Percentiles rank a stretch among this genome's conserved stretches.
phyloP scores from a whole-genome alignment of 345 rosid species.

The Luvunga scandens region DNA sequence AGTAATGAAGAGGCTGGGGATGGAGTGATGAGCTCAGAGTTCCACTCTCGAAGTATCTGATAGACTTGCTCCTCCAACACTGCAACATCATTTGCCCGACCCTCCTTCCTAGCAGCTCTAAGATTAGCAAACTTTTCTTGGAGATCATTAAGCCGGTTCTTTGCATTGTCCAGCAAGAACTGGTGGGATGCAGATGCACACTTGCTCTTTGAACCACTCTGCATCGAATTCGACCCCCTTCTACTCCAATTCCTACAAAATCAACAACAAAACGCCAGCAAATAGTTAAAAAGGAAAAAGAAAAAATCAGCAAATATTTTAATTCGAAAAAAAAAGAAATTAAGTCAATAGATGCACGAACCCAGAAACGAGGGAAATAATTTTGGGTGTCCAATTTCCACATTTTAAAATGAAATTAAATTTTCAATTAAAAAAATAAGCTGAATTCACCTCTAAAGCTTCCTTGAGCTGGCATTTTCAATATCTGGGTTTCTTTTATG shows the following conservation, averaged over 20 bases:
- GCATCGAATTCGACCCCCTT: conserved; percentile 26
- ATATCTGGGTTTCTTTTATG: background rate
- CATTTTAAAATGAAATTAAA: background rate
- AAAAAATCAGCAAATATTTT: background rate
- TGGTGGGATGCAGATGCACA: conserved; percentile 49
- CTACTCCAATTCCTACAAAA: conserved; percentile 7
- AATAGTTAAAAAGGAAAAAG: background rate
- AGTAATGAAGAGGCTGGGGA: conserved; percentile 64
- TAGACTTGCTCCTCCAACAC: conserved; percentile 67
- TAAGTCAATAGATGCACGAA: background rate
- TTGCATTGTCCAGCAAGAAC: conserved; percentile 54
- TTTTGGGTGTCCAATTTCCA: background rate
- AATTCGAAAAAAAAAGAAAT: background rate
- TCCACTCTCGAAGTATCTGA: conserved; percentile 66
- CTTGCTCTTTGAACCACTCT: conserved; percentile 41
- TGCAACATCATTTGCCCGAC: conserved; percentile 43
- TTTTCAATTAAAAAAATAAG: background rate
- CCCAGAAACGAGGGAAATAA: background rate
- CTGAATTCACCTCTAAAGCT: background rate
- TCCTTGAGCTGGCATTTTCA: background rate
- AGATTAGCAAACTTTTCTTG: conserved; percentile 54
- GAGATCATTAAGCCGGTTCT: conserved; percentile 53
- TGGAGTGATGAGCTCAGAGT: conserved; percentile 61
- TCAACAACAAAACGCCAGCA: background rate
- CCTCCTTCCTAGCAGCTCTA: conserved; percentile 65